These are phyloP conservation scores for Lepidium africanum DNA, from an alignment of 345 rosid species.

Conservation along the genomic window DNA sequence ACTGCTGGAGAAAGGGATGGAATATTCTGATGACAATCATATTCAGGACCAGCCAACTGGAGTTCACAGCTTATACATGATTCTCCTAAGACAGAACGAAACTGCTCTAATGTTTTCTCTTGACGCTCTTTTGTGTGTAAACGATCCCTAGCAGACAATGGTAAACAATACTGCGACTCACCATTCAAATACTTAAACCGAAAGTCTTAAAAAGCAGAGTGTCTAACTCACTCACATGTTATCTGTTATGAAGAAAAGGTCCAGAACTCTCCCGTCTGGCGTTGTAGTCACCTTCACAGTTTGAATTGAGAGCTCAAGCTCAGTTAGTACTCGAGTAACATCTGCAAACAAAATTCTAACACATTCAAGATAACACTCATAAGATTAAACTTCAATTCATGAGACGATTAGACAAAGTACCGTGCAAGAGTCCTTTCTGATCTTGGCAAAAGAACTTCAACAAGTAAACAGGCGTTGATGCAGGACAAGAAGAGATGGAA, in stretches of 20 bases:
- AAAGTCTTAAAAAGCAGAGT: background rate
- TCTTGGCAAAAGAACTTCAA: constrained; percentile 65
- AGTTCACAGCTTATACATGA: constrained; percentile 78
- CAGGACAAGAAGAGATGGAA: constrained; percentile 30
- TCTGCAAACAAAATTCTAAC: constrained; percentile 35
- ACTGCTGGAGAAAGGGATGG: constrained; percentile 51
- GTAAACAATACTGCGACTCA: background rate
- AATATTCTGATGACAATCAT: constrained; percentile 42
- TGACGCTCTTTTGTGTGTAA: constrained; percentile 55
- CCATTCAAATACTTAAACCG: background rate
- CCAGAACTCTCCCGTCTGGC: constrained; percentile 71
- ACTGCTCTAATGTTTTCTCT: constrained; percentile 49
- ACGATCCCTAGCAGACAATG: constrained; percentile 45
- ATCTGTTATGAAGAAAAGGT: constrained; percentile 81
- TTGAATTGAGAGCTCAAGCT: constrained; percentile 79
- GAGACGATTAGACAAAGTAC: constrained; percentile 29
- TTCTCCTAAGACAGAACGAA: constrained; percentile 62
- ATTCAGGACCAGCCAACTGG: constrained; percentile 60
- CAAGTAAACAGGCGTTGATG: constrained; percentile 50
- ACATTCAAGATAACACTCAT: background rate
- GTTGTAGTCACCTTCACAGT: constrained; percentile 83
- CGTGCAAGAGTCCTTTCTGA: constrained; percentile 60
- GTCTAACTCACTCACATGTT: constrained; percentile 43
- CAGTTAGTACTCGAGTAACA: constrained; percentile 70
- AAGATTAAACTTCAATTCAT: background rate